phyloP scores from a whole-genome alignment of 2,329 filamentous ascomycete genomes.

The Claviceps sp. region DNA sequence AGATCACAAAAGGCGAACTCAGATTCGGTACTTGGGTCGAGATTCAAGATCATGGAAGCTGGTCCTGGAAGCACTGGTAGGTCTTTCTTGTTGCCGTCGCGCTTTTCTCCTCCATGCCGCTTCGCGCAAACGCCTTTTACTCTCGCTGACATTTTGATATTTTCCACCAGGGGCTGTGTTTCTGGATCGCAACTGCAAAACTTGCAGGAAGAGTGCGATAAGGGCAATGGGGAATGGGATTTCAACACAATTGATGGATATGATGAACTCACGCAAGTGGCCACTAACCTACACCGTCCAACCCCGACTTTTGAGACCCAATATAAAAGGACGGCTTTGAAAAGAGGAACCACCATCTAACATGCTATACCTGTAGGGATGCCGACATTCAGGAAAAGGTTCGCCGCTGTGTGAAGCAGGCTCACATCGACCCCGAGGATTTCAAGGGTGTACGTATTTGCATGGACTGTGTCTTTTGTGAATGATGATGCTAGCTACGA shows the following conservation, averaged over 20 bases:
- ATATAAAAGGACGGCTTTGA: too few species aligned
- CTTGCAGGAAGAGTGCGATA: slow-evolving; percentile 42
- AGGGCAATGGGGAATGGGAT: slow-evolving; percentile 36
- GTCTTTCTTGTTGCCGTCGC: slow-evolving; percentile 10
- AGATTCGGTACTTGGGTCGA: slow-evolving; percentile 64
- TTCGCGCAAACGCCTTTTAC: not conserved
- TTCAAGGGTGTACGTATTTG: slow-evolving; percentile 65
- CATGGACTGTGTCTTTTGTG: not conserved
- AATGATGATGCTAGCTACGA: not conserved
- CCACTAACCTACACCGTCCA: not conserved
- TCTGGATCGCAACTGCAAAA: slow-evolving; percentile 62
- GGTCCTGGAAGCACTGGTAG: slow-evolving; percentile 80
- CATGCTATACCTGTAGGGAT: slow-evolving; percentile 22
- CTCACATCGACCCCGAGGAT: slow-evolving; percentile 72
- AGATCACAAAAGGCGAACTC: slow-evolving; percentile 68
- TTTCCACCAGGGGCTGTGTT: slow-evolving; percentile 61
- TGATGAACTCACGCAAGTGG: slow-evolving; percentile 52
- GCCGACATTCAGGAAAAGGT: slow-evolving; percentile 61
- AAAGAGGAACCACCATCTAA: not conserved
- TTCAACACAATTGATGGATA: slow-evolving; percentile 65
- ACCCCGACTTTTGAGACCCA: not conserved
- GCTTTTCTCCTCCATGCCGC: not conserved
- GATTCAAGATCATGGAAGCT: slow-evolving; percentile 47
- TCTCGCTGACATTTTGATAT: not conserved
- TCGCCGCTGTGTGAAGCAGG: slow-evolving; percentile 54